phyloP scores from a whole-genome alignment of 208 protist genomes.

The Leishmania aethiopica region DNA sequence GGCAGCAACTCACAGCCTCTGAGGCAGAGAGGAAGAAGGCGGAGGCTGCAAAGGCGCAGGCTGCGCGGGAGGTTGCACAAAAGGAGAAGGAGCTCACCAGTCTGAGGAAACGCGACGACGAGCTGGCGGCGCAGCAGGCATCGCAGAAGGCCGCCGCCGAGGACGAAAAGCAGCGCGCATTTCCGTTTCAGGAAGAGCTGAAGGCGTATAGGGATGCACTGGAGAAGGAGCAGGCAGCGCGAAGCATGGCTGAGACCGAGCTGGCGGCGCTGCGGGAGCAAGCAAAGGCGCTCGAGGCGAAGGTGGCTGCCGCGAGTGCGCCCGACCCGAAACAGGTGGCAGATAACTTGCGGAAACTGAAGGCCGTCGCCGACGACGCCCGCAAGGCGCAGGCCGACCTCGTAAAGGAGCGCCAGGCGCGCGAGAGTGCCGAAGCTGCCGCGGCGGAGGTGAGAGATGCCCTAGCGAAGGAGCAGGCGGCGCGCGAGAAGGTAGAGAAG shows the following conservation, averaged over 20 bases:
- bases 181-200: conserved; percentile 12
- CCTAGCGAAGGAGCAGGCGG: conserved; percentile 33
- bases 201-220: conserved; percentile 12
- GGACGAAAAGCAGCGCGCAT: conserved; percentile 16
- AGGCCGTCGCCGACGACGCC: conserved; percentile 28
- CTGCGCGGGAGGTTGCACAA: conserved; percentile 1
- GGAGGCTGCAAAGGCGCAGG: conserved; percentile 19
- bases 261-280: conserved; percentile 18
- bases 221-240: conserved; percentile 23
- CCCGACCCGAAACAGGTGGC: conserved; percentile 10
- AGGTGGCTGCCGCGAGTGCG: neutral
- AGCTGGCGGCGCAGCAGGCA: conserved; percentile 19
- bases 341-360: conserved; percentile 29
- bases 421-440: conserved; percentile 26
- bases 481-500: conserved; percentile 43
- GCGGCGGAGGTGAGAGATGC: conserved; percentile 13
- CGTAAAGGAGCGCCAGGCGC: conserved; percentile 35
- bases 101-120: conserved; percentile 17
- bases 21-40: conserved; percentile 23
- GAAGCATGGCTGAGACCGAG: conserved; percentile 15
- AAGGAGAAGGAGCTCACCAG: conserved; percentile 25
- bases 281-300: conserved; percentile 12
- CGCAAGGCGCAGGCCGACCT: conserved; percentile 34
- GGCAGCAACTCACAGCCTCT: conserved; percentile 16
- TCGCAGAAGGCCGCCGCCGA: conserved; percentile 25